Evolutionary conservation across 805 yeast genomes (phyloP), one percentile per base, ranked within the genome.

Genomic region (Naumovozyma baii): DNA sequence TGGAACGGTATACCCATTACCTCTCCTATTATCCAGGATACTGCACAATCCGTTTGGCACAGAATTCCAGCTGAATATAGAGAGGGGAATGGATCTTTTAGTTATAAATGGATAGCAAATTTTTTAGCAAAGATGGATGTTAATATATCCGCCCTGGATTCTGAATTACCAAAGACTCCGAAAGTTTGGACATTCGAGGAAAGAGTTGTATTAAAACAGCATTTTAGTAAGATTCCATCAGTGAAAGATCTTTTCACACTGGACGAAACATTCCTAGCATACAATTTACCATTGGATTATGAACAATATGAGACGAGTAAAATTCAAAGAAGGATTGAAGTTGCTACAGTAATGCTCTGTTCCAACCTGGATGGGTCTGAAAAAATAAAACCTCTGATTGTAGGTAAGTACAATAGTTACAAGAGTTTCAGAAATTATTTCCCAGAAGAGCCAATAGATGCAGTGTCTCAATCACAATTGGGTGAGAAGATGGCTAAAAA

Each of bases 1-100:
- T 78, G 84, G 83, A 79, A 75, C 50, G 73, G 70, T 36, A 74
- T 77, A 28, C 83, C 83, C 2, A 70, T 78, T 2, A 73, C 82
- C 1, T 70, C 79, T 0, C 81, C 82, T 1, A 74, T 77, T 14
- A 66, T 78, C 30, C 79, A 76, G 47, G 73, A 72, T 54, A 74
- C 83, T 2, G 82, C 84, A 3, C 67, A 70, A 33, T 70, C 77
- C 5, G 72, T 78, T 22, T 78, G 84, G 84, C 74, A 72, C 37
- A 63, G 74, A 37, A 60, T 78, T 3, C 81, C 83, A 0, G 57
- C 66, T 1, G 61, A 64, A 16, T 66, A 67, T 41, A 72, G 74
- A 48, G 80, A 76, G 43, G 83, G 83, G 0, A 74, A 70, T 45
- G 83, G 83, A 4, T 68, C 76, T n/a, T 78, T 78, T 49, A 70